Conservation (phyloP, 495 filamentous ascomycete species). For the Bacidia rubella region DNA sequence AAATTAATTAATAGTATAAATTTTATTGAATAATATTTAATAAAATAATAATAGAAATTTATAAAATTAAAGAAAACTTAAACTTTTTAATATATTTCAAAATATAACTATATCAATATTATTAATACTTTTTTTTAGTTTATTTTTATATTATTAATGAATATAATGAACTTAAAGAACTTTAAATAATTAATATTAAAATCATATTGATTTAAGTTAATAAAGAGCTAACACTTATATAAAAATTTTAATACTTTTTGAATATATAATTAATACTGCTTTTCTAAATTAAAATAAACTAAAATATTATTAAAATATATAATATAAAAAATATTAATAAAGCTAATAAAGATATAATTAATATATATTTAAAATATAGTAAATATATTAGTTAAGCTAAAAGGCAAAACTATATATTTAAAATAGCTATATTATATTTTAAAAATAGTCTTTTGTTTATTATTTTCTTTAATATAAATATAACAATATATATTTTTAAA, state of each 20-base stretch:
- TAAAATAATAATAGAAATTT: not conserved
- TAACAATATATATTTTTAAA: too few species aligned
- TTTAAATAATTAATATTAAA: not conserved
- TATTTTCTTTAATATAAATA: too few species aligned
- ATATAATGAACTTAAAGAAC: not conserved
- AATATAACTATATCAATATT: slow-evolving; percentile 2
- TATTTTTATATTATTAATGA: too few species aligned
- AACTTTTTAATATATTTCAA: not conserved
- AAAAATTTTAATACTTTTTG: not conserved
- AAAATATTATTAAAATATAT: not conserved
- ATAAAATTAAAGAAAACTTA: too few species aligned
- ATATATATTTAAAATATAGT: not conserved
- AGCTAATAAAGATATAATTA: not conserved
- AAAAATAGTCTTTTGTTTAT: too few species aligned
- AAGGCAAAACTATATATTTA: slow-evolving; percentile 1
- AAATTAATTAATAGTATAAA: slow-evolving; percentile 6
- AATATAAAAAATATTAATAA: not conserved
- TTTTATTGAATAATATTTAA: not conserved
- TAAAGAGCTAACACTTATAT: slow-evolving; percentile 8
- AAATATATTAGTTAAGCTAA: not conserved
- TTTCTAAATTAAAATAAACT: not conserved
- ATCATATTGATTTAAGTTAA: not conserved
- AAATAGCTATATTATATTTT: slow-evolving; percentile 17
- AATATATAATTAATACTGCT: slow-evolving; percentile 11
- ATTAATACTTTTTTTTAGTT: not conserved